Base-by-base conservation (phyloP, 768 basidiomycete species). In the Clavulina sp. region DNA sequence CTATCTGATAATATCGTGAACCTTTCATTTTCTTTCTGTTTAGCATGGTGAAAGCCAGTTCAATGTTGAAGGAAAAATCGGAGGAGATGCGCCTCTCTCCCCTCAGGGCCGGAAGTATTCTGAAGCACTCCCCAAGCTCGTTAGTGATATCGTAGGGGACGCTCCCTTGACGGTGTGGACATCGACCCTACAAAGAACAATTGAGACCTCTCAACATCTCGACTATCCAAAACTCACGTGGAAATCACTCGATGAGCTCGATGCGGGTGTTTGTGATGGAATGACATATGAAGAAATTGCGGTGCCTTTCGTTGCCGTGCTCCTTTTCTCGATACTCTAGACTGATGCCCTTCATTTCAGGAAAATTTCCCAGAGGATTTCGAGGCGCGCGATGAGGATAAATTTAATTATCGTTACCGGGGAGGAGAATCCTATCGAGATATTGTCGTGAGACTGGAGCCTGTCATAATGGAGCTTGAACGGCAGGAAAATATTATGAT, bases 281-380 rank as follows among this genome's bases (percentile, higher is more conserved):
- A 97, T 99, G 95, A 97, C 95, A 3, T 99, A 99, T 59, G 82
- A 88, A 69, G 93, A 97, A 72, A 97, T 99, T 53, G 92, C 92
- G 73, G 92, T 86, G 52, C 32, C 68, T 60, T 47, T 3, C 2
- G 18, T 31, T 30, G 3, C 31, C 19, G 30, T 51, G 34, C 23
- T 48, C 16, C 41, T 19, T 23, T 19, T 29, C 13, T 19, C 49
- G 7, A 44, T 21, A 24, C 4, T 34, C 21, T n/a, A 30, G 21
- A 13, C 36, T 38, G 13, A 13, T 38, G 26, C 16, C 48, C 24
- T 24, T 24, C 28, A 32, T n/a, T n/a, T 41, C 41, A 93, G 88
- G 78, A 80, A 75, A 80, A 56, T 41, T 99, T 97, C 63, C 95
- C 95, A 0, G 95, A 99, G 52, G 95, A 99, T 62, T 97, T 92